phyloP scores from a whole-genome alignment of 768 basidiomycete species.

The Lyophyllum shimeji region DNA sequence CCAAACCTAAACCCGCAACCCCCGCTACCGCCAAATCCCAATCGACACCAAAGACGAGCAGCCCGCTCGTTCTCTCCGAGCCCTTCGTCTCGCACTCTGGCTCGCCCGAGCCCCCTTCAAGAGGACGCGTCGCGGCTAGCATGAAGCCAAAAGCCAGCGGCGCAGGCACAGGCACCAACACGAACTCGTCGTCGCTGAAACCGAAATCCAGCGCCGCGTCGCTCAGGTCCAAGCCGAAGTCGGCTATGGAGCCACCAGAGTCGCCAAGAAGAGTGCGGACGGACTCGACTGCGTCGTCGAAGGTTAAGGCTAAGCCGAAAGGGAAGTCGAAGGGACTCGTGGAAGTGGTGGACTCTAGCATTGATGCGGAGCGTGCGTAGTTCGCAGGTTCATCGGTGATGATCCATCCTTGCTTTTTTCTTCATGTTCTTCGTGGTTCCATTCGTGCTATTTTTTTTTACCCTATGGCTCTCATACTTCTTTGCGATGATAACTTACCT shows the following conservation, averaged over 20 bases:
- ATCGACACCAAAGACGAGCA: constrained; percentile 17
- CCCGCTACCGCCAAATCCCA: neutral
- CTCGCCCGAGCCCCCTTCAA: constrained; percentile 10
- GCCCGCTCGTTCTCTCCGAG: constrained; percentile 22
- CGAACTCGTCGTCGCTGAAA: constrained; percentile 7
- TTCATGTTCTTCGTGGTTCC: neutral
- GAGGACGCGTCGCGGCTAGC: constrained; percentile 7
- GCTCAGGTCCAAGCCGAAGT: constrained; percentile 4
- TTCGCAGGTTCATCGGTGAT: neutral
- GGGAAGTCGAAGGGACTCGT: constrained; percentile 19
- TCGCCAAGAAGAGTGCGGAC: constrained; percentile 7
- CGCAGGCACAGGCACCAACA: neutral
- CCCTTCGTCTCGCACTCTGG: constrained; percentile 8
- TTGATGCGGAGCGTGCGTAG: constrained; percentile 28
- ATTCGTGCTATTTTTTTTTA: neutral
- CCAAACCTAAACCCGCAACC: constrained; percentile 20
- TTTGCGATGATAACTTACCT: no score
- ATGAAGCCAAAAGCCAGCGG: neutral
- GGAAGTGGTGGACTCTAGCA: constrained; percentile 34
- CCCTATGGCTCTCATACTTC: neutral
- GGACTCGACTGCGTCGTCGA: constrained; percentile 4
- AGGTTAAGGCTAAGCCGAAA: no score
- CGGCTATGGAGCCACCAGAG: constrained; percentile 3
- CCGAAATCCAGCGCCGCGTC: constrained; percentile 4
- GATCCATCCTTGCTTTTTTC: neutral